These are phyloP conservation scores for Cryphonectria parasitica DNA, from an alignment of 2,329 filamentous ascomycete genomes.

Conservation along the genomic window DNA sequence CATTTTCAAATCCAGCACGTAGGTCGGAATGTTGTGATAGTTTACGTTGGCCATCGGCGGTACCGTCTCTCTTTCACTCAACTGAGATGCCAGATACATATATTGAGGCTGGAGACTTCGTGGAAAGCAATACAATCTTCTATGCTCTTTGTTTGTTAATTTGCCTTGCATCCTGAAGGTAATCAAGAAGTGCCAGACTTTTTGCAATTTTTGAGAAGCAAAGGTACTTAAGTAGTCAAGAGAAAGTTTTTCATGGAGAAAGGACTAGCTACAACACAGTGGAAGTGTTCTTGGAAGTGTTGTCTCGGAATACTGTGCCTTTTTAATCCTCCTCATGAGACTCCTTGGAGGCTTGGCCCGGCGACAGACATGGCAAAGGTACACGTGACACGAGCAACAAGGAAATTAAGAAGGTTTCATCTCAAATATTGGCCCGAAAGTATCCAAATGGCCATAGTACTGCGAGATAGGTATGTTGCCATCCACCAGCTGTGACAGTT, in stretches of 20 bases:
- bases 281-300: constrained; percentile 41
- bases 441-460: constrained; percentile 51
- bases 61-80: constrained; percentile 53
- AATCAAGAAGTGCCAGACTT: constrained; percentile 34
- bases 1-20: neutral
- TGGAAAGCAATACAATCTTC: constrained; percentile 53
- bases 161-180: constrained; percentile 63
- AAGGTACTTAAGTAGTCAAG: no score
- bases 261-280: constrained; percentile 50
- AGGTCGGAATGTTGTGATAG: constrained; percentile 58
- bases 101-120: constrained; percentile 36
- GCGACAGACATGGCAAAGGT: constrained; percentile 40
- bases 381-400: constrained; percentile 51
- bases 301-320: constrained; percentile 52
- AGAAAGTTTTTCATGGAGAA: constrained; percentile 39
- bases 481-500: neutral
- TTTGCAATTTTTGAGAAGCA: no score
- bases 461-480: constrained; percentile 24
- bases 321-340: constrained; percentile 54
- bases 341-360: constrained; percentile 49
- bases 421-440: no score
- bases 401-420: constrained; percentile 39
- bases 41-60: constrained; percentile 60
- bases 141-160: constrained; percentile 67
- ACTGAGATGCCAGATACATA: constrained; percentile 45